Conservation (phyloP, 441 rosid species). For the Macaranga tanarius region DNA sequence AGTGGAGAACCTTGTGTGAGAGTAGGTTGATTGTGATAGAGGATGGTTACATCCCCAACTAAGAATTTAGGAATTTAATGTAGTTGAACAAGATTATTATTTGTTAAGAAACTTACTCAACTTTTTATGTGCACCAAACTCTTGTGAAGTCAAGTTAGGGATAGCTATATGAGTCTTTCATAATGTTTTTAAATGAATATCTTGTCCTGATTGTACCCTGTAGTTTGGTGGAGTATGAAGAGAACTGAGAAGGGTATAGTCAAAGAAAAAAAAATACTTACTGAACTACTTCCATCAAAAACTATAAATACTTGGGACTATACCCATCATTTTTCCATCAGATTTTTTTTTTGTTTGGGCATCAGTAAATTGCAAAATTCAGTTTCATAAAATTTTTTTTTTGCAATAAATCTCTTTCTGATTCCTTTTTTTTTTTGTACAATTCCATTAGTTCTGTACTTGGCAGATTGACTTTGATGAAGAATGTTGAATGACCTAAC, state of each 20-base stretch:
- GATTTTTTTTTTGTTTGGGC: not conserved
- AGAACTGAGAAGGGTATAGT: not conserved
- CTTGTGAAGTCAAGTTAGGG: not conserved
- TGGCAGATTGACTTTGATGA: not conserved
- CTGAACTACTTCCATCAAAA: not conserved
- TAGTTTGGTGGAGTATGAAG: not conserved
- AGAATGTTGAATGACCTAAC: not conserved
- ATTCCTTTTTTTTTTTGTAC: not conserved
- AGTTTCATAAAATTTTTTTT: not conserved
- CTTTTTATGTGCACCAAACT: not conserved
- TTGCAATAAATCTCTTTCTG: not conserved
- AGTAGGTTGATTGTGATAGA: slow-evolving; percentile 12
- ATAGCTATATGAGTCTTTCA: not conserved
- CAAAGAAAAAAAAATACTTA: not conserved
- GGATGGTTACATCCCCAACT: not conserved
- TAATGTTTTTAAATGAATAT: slow-evolving; percentile 4
- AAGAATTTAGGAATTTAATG: not conserved
- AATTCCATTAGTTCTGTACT: not conserved
- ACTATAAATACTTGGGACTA: not conserved
- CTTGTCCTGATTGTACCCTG: not conserved
- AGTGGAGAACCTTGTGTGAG: not conserved
- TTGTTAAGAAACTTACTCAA: not conserved
- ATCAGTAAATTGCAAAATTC: not conserved
- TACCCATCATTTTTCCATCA: not conserved
- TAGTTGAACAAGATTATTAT: not conserved